A percentile compares a stretch with the other conserved stretches of the same genome.
Evolutionary conservation across 2,329 filamentous ascomycete genomes (phyloP).

Genomic region (Penicillium sp.): DNA sequence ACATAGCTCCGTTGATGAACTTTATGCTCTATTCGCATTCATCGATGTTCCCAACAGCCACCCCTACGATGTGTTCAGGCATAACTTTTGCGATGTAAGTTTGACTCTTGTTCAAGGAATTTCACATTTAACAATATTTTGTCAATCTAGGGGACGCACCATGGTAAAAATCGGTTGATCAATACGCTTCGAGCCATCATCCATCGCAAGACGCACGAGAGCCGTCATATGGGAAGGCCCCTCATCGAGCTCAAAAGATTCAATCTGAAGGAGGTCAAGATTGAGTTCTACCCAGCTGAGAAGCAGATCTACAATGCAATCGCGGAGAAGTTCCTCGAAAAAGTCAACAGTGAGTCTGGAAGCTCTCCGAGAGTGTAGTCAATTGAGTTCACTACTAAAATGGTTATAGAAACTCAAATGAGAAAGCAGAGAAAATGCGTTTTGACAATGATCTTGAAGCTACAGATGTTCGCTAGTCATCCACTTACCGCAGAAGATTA

Average conservation of each 20-base stretch:
- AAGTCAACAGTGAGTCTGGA: not conserved
- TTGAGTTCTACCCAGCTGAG: not conserved
- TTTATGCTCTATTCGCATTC: not conserved
- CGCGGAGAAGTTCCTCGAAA: not conserved
- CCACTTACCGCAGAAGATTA: not conserved
- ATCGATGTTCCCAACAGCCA: not conserved
- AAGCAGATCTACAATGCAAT: not conserved
- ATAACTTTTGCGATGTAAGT: not conserved
- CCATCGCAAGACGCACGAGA: constrained; percentile 1
- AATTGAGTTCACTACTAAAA: not conserved
- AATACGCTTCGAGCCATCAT: constrained; percentile 1
- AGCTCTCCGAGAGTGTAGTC: not conserved
- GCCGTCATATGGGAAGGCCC: not conserved
- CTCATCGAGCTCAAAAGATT: not conserved
- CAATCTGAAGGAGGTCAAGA: no score
- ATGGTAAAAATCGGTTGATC: not conserved
- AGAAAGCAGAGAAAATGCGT: not conserved
- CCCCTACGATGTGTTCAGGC: not conserved
- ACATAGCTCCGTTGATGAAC: not conserved
- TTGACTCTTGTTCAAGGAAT: accelerated
- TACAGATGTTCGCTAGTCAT: constrained; percentile 4
- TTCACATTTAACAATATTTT: not conserved
- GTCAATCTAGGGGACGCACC: not conserved
- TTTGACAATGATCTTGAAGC: not conserved
- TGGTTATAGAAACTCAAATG: not conserved